Base-by-base conservation (phyloP, 805 yeast species). In the Hemisphaericaspora nanyangensis region DNA sequence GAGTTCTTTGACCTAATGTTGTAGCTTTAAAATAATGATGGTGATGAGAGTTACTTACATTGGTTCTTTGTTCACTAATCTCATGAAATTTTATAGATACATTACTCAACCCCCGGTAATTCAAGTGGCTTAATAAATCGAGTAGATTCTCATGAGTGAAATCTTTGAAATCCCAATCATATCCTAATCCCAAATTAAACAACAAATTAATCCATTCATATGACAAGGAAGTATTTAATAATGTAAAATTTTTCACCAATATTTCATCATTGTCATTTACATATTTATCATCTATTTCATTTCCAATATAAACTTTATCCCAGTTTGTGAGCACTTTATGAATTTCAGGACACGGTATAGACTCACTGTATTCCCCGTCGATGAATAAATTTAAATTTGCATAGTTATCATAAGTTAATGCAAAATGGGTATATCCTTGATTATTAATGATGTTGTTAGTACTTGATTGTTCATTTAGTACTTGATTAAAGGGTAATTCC, bases 201-300 rank as follows among this genome's bases (percentile, higher is more conserved):
- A 79, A 60, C 3, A 76, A 45, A 18, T 62, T 52, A 1, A 78
- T 60, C 86, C 86, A 80, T 40, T 76, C 80, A 29, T 58, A 54
- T 0, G 72, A 55, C 24, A 68, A 59, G 2, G 57, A 46, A 3
- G 49, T 55, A 31, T 63, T 63, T 12, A 77, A 46, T 0, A 79
- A 44, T 10, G 69, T 44, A 2, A 77, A 47, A 42, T 66, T 76
- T 27, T 59, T 55, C 1, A 68, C 25, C 7, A 65, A 36, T 13
- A 70, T 37, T 34, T 64, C 68, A 27, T 52, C 55, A 20, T 51
- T 42, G 6, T 39, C 22, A 8, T 36, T 29, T 7, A 22, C 17
- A 8, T 12, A 8, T n/a, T 7, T 29, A 22, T 36, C 35, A 6
- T 42, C 50, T 7, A 34, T 29, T 5, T 42, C 45, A 27, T 54